Base-by-base conservation (phyloP, 306 rosid species). In the Cucurbita argyrosperma region DNA sequence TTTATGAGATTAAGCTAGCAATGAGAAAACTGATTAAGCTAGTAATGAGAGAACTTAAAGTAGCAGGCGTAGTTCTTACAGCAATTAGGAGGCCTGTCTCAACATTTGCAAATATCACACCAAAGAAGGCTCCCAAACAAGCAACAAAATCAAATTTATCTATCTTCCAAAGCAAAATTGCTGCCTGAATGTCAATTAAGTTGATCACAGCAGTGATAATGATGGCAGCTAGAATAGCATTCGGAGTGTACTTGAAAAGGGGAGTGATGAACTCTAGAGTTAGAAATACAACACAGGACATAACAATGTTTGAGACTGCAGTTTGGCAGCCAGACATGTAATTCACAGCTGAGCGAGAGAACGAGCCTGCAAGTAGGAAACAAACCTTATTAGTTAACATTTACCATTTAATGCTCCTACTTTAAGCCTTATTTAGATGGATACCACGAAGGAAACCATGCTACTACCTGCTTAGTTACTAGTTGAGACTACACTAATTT, bases 51-150 rank as follows among this genome's bases (percentile, higher is more conserved):
- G 52, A 38, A 78, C 21, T 11, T 74, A 18, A 40, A 51, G 37
- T 37, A 40, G 38, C 76, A 38, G 49, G 37, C 50, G 6, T 11
- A 51, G 72, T 73, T 74, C 81, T 76, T 87, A 94, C 97, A 15
- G 99, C 96, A 57, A 94, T 89, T 79, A 94, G 80, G 80, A 90
- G 97, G 74, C 99, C 98, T 4, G 77, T 90, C 87, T 94, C 98
- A 43, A 90, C 96, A 1, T 90, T 80, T 38, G 1, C 37, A 77
- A 94, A 94, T 70, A 90, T 84, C 61, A 94, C 99, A 12, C 99
- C 99, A 51, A 94, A 86, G 85, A 90, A 90, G 54, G 99, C 97
- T 85, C 99, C 99, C 87, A 94, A 81, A 86, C 97, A 94, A 58
- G 97, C 99, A 21, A 94, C 66, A 63, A 94, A 90, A 78, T 94